Percentiles rank a stretch among this genome's conserved stretches.
Evolutionary conservation across 148 eudicot genomes (phyloP).

Genomic region (Chenopodium suecicum): DNA sequence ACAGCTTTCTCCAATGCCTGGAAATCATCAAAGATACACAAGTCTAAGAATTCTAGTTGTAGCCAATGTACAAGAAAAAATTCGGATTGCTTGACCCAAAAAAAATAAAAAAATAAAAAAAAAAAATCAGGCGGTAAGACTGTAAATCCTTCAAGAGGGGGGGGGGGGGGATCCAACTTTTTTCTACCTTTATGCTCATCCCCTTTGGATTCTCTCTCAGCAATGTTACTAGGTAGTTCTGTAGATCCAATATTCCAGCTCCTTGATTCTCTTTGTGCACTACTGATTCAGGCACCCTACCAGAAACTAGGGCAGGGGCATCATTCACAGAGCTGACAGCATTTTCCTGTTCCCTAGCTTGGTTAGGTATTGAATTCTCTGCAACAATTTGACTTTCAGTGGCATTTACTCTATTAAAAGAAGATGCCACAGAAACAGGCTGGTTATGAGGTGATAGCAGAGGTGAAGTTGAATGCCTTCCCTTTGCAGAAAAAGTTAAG

Average conservation of each 20-base stretch:
- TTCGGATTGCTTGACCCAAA: too few relatives aligned
- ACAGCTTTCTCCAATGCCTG: slow-evolving; percentile 91
- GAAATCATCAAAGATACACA: background rate
- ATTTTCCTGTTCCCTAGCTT: slow-evolving; percentile 39
- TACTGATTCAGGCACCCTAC: slow-evolving; percentile 36
- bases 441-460: slow-evolving; percentile 63
- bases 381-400: slow-evolving; percentile 39
- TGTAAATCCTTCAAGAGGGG: background rate
- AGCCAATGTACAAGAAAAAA: background rate
- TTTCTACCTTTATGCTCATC: slow-evolving; percentile 76
- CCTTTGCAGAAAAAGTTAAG: slow-evolving; percentile 45
- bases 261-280: slow-evolving; percentile 36
- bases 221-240: slow-evolving; percentile 54
- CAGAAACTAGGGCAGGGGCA: slow-evolving; percentile 28
- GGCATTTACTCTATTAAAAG: slow-evolving; percentile 48
- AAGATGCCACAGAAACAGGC: slow-evolving; percentile 55
- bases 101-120: background rate
- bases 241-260: slow-evolving; percentile 53
- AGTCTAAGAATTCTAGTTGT: background rate
- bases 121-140: background rate
- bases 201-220: slow-evolving; percentile 78
- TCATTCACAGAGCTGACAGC: slow-evolving; percentile 47
- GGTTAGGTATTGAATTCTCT: slow-evolving; percentile 39
- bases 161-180: background rate
- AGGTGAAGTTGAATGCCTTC: slow-evolving; percentile 74